Evolutionary conservation across 2,329 filamentous ascomycete species (phyloP), one percentile per base, ranked within the genome.

Genomic region (Aspergillus novofumigatus): DNA sequence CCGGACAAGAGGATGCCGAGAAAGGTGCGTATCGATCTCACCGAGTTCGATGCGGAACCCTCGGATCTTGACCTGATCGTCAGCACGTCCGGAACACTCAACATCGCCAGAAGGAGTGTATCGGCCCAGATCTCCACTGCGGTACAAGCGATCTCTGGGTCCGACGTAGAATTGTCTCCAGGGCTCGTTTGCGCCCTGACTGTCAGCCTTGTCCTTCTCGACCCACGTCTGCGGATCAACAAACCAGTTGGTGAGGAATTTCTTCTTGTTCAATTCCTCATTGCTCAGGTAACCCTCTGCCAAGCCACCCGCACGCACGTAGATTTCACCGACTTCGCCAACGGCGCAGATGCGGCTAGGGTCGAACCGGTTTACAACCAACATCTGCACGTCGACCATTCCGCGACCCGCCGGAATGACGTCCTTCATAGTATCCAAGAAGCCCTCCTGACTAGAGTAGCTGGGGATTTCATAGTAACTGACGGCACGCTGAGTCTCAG

Each of bases 11-110:
- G 84, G 86, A 74, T 90, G 85, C 48, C 86, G 83, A 54, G 86
- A 89, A 49, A 97, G 78, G 71, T 96, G 88, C 45, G 82, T 89
- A 73, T 97, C 92, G 64, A 97, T 97, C 64, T 97, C 94, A 61
- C 88, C 89, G 49, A 97, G 86, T 76, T 99, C 94, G 64, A 99
- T 96, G 59, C 93, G 84, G 81, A 97, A 97, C 1, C 93, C 93
- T 59, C 94, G 88, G 63, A 97, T 93, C 80, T 97, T 99, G 78
- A 97, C 90, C 71, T 97, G 93, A 64, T 88, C 84, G 69, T 97
- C 93, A 25, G 86, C 86, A 57, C 94, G 83, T 23, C 93, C 93
- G 9, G 89, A 87, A 68, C 86, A 90, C 67, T 89, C 88, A 10
- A 91, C 88, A 62, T 88, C 86, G 38, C 90, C 91, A 48, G 85